Conservation (phyloP, 345 rosid genomes). For the Zanthoxylum bungeanum region DNA sequence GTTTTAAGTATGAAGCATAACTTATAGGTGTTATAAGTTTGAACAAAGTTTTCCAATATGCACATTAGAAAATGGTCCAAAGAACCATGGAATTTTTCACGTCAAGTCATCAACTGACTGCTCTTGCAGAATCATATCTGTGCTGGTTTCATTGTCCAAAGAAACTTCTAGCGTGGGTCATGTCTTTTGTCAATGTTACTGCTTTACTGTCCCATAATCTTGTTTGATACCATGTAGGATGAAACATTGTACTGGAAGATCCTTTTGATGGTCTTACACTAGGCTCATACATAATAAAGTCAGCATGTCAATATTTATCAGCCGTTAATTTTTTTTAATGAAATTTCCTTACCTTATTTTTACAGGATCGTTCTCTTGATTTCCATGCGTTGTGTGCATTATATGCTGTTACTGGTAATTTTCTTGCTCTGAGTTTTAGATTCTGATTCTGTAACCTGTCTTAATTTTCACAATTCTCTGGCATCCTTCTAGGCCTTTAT, state of each 20-base stretch:
- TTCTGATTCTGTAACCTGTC: neutral
- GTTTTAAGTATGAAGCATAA: neutral
- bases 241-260: neutral
- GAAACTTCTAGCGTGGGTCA: neutral
- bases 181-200: neutral
- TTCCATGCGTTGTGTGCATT: constrained; percentile 78
- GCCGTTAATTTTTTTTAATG: constrained; percentile 17
- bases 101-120: too few relatives aligned
- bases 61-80: neutral
- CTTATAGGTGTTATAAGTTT: too few relatives aligned
- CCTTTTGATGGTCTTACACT: neutral
- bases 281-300: neutral
- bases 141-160: neutral
- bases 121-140: too few relatives aligned
- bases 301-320: neutral
- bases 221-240: neutral
- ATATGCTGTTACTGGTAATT: constrained; percentile 90
- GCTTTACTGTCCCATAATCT: neutral
- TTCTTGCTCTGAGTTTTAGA: constrained; percentile 1
- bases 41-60: neutral
- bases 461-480: neutral
- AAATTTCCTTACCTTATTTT: constrained; percentile 12
- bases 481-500: neutral
- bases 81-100: neutral
- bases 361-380: constrained; percentile 98